A percentile compares a stretch with the other conserved stretches of the same genome.
These are phyloP conservation scores for Colletotrichum echinochloae DNA, from an alignment of 2,329 filamentous ascomycete species.

Conservation along the genomic window DNA sequence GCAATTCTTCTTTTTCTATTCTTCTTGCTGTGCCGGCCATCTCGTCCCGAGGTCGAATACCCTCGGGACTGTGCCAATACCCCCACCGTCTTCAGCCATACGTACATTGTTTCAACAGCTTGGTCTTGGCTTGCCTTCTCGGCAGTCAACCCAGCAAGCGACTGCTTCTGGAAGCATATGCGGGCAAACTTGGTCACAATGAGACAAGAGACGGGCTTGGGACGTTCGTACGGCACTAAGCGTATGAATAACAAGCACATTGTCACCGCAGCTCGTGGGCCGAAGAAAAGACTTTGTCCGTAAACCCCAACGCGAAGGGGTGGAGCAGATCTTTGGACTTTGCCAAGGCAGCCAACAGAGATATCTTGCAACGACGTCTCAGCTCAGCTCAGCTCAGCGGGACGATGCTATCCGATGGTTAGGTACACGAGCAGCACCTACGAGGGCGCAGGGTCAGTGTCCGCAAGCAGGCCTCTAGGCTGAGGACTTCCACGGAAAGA, in stretches of 20 bases:
- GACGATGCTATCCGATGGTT: neutral
- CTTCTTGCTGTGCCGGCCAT: no score
- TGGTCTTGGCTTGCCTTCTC: no score
- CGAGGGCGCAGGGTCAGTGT: slow-evolving; percentile 10
- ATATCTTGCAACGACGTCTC: no score
- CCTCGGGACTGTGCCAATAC: neutral
- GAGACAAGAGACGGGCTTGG: no score
- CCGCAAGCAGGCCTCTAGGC: neutral
- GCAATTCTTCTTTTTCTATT: no score
- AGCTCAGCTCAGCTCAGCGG: slow-evolving; percentile 4
- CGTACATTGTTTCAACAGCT: no score
- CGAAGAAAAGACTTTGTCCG: neutral
- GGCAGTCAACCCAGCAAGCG: neutral
- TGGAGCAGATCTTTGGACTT: slow-evolving; percentile 1
- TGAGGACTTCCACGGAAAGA: neutral
- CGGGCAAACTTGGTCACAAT: no score
- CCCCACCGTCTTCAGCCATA: no score
- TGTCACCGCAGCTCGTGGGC: no score
- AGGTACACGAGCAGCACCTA: slow-evolving; percentile 19
- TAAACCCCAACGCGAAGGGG: neutral
- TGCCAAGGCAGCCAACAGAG: neutral
- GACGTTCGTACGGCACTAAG: no score
- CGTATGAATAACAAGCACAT: no score
- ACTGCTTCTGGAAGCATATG: no score
- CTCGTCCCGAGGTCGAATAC: neutral